Conservation (phyloP, 495 filamentous ascomycete species). For the Thermochaetoides thermophila region DNA sequence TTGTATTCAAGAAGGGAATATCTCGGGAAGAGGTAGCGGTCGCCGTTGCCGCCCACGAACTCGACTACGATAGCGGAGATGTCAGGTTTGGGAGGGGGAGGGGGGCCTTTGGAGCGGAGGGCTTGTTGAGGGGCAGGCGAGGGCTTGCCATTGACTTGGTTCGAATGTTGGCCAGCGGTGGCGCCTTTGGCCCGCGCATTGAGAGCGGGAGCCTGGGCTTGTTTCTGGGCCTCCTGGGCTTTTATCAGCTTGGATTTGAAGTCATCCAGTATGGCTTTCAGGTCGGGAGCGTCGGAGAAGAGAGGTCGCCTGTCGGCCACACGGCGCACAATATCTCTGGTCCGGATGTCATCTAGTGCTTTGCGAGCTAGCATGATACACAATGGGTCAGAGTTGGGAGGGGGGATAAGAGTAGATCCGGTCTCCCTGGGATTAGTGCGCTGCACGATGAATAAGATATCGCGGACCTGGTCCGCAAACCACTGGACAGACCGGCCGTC, state of each 20-base stretch:
- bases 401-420: constrained; percentile 24
- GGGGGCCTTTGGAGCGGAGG: constrained; percentile 38
- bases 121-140: constrained; percentile 23
- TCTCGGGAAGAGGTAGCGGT: constrained; percentile 81
- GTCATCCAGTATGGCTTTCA: constrained; percentile 27
- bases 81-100: constrained; percentile 40
- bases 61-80: constrained; percentile 70
- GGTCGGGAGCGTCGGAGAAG: constrained; percentile 29
- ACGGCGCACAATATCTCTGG: constrained; percentile 24
- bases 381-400: constrained; percentile 26
- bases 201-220: constrained; percentile 8
- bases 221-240: too few relatives aligned
- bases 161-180: constrained; percentile 8
- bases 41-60: constrained; percentile 64
- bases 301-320: constrained; percentile 26
- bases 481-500: constrained; percentile 31
- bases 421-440: constrained; percentile 31
- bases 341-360: constrained; percentile 24
- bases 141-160: constrained; percentile 8
- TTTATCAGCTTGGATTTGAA: constrained; percentile 17
- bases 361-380: constrained; percentile 29
- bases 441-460: constrained; percentile 32
- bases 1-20: constrained; percentile 67
- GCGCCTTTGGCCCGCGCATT: neutral
- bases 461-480: constrained; percentile 33